These are phyloP conservation scores for Fonsecaea multimorphosa DNA, from an alignment of 2,329 filamentous ascomycete genomes.

Conservation along the genomic window DNA sequence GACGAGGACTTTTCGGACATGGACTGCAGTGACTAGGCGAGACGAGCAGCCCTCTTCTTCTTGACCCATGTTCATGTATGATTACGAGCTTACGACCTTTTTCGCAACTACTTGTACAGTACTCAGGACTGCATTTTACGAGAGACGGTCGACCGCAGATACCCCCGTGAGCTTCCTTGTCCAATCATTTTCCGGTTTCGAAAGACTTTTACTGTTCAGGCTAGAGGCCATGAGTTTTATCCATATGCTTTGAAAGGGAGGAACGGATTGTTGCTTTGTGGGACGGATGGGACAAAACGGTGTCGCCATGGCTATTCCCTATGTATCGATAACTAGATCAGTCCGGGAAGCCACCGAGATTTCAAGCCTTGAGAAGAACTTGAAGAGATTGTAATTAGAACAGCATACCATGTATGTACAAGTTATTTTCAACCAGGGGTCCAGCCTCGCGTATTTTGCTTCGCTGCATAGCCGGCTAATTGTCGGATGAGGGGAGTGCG, in stretches of 20 bases:
- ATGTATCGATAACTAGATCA: conserved; percentile 20
- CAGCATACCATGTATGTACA: background rate
- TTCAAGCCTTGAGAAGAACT: background rate
- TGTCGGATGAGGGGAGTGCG: background rate
- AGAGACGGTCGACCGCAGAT: conserved; percentile 32
- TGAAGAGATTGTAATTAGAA: conserved; percentile 11
- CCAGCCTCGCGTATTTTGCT: conserved; percentile 2
- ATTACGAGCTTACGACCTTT: conserved; percentile 30
- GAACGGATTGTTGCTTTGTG: conserved; percentile 17
- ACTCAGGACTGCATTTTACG: conserved; percentile 30
- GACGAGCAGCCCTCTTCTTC: conserved; percentile 5
- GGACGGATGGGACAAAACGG: conserved; percentile 12
- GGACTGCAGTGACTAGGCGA: conserved; percentile 30
- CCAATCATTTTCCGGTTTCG: conserved; percentile 19
- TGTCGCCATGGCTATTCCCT: conserved; percentile 3
- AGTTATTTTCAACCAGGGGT: conserved; percentile 8
- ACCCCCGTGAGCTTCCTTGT: conserved; percentile 26
- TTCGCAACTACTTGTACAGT: conserved; percentile 27
- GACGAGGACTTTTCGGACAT: conserved; percentile 29
- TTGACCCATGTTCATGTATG: conserved; percentile 20
- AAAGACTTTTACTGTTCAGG: conserved; percentile 13
- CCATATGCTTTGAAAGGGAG: background rate
- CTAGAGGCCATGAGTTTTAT: conserved; percentile 15
- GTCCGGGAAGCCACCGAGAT: background rate
- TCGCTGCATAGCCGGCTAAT: conserved; percentile 9